These are phyloP conservation scores for Chondrostereum purpureum DNA, from an alignment of 1,284 basidiomycete species.

Conservation along the genomic window DNA sequence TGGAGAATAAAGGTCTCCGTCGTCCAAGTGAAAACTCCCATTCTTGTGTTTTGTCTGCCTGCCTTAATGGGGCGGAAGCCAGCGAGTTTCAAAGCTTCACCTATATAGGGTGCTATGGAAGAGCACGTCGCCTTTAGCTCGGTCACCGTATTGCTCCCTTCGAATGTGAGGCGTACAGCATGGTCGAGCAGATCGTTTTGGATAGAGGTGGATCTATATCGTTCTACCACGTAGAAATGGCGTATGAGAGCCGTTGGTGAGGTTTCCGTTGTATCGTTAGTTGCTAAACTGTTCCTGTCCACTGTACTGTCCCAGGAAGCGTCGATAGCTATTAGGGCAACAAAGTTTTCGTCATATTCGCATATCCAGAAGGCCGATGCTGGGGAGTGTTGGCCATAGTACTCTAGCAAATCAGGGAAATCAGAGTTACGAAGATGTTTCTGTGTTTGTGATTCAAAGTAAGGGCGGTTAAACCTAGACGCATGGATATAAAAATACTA, in stretches of 20 bases:
- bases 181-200: slow-evolving; percentile 62
- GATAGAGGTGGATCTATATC: slow-evolving; percentile 47
- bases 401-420: slow-evolving; percentile 42
- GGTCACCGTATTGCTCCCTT: slow-evolving; percentile 31
- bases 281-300: slow-evolving; percentile 19
- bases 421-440: slow-evolving; percentile 52
- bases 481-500: too few species aligned
- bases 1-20: slow-evolving; percentile 33
- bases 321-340: slow-evolving; percentile 69
- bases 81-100: slow-evolving; percentile 34
- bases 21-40: slow-evolving; percentile 51
- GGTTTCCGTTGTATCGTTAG: slow-evolving; percentile 24
- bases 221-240: slow-evolving; percentile 69
- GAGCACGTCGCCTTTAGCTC: slow-evolving; percentile 42
- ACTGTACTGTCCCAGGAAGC: slow-evolving; percentile 34
- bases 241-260: slow-evolving; percentile 57
- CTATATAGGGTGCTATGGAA: slow-evolving; percentile 46
- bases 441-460: slow-evolving; percentile 53
- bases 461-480: slow-evolving; percentile 61
- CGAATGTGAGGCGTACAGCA: slow-evolving; percentile 55
- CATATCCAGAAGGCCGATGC: slow-evolving; percentile 66
- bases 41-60: slow-evolving; percentile 30
- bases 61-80: slow-evolving; percentile 51
- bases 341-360: slow-evolving; percentile 50
- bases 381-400: slow-evolving; percentile 57